Conservation (phyloP, 805 yeast genomes). For the Candida suzukii region DNA sequence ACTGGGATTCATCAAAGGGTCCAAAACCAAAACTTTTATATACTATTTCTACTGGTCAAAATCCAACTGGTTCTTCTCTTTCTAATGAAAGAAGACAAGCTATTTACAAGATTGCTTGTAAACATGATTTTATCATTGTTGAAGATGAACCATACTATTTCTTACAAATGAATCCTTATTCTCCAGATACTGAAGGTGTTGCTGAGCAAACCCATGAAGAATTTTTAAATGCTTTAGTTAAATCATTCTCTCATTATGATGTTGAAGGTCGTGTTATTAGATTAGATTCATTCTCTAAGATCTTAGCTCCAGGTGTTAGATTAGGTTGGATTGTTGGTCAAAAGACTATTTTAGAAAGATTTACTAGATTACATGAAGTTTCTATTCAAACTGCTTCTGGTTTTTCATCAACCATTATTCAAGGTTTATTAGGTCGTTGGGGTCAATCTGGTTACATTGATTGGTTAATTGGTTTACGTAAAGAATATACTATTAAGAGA, state of each 20-base stretch:
- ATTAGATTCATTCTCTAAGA: constrained; percentile 86
- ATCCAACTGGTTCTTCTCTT: constrained; percentile 92
- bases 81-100: constrained; percentile 67
- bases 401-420: constrained; percentile 61
- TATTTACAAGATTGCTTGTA: constrained; percentile 71
- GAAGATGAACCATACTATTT: constrained; percentile 99
- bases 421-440: constrained; percentile 76
- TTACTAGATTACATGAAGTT: constrained; percentile 70
- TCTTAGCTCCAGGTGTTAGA: constrained; percentile 86
- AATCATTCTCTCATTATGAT: constrained; percentile 71
- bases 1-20: constrained; percentile 45
- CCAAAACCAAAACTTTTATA: constrained; percentile 81
- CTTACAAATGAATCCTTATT: constrained; percentile 84
- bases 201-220: constrained; percentile 45
- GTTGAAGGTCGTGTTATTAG: constrained; percentile 85
- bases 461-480: constrained; percentile 80
- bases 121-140: constrained; percentile 78
- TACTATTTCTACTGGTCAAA: constrained; percentile 94
- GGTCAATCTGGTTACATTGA: constrained; percentile 84
- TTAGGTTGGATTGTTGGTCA: constrained; percentile 87
- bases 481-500: constrained; percentile 81
- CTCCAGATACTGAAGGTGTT: constrained; percentile 29
- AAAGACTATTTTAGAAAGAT: constrained; percentile 53
- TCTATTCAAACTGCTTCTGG: constrained; percentile 79
- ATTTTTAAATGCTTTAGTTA: constrained; percentile 60